Base-by-base conservation (phyloP, 257 asterid species). In the Vinca minor region DNA sequence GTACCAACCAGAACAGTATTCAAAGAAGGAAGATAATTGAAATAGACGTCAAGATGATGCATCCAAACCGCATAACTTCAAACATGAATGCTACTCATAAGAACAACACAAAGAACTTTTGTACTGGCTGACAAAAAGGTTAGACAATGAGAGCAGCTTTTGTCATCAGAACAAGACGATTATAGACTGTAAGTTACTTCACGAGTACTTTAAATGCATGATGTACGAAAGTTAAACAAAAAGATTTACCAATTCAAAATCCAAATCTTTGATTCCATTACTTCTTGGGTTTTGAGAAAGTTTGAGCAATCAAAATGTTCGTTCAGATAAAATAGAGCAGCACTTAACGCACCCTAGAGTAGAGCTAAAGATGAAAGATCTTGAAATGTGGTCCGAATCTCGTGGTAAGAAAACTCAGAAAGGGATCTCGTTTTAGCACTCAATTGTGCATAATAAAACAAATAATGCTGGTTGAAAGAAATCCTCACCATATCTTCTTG, bases 401-500 rank as follows among this genome's bases (percentile, higher is more conserved):
- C 5, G 6, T 25, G 17, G 23, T 39, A 11, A 32, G 47, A 11
- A 57, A 42, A 48, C 35, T 29, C 5, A 45, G n/a, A 69, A 26
- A 34, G 0, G 20, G 23, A 50, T 25, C 34, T 18, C 2, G 45
- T 46, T 62, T 49, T 35, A 21, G 44, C 45, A 25, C 8, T 18
- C 4, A 39, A 31, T 9, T 44, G 34, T 23, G 69, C 47, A 53
- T 45, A 53, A 45, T 21, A 31, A 36, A 55, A 57, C 15, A 70
- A 10, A 70, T 44, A 20, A 65, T 49, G 48, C 39, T 59, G 45
- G 7, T 44, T 21, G 23, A 34, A 20, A 38, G 7, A 17, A 76
- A 74, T 57, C 25, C 82, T 81, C 78, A 87, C 98, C 98, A 92
- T 50, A 87, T 78, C n/a, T 76, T 73, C 84, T 89, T 85, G 75